These are phyloP conservation scores for Trypanosoma melophagium DNA, from an alignment of 208 protist species.

Conservation along the genomic window DNA sequence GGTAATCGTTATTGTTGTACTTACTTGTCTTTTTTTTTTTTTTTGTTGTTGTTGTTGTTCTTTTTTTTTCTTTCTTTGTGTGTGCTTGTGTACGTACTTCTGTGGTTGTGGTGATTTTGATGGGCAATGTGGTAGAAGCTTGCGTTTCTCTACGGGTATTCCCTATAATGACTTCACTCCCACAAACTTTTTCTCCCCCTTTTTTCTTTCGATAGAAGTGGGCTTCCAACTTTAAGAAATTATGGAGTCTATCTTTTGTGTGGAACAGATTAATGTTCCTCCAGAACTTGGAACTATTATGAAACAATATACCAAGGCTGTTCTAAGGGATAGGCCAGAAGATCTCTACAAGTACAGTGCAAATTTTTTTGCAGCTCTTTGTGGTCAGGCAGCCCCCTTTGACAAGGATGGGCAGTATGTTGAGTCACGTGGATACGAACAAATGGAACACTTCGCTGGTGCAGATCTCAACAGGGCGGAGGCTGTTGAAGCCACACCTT, in stretches of 20 bases:
- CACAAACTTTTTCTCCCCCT: slow-evolving; percentile 28
- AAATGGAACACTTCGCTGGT: slow-evolving; percentile 14
- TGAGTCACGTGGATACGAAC: slow-evolving; percentile 23
- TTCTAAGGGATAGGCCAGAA: slow-evolving; percentile 77
- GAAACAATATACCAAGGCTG: slow-evolving; percentile 92
- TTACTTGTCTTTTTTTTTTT: neutral
- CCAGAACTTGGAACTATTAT: slow-evolving; percentile 89
- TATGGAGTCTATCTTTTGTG: slow-evolving; percentile 90
- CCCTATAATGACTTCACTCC: too few relatives aligned
- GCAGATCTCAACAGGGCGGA: slow-evolving; percentile 20
- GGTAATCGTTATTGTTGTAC: neutral
- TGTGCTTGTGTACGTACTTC: neutral
- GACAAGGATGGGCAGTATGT: slow-evolving; percentile 72
- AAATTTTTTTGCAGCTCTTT: slow-evolving; percentile 91
- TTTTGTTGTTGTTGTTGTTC: neutral
- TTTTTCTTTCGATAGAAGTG: slow-evolving; percentile 4
- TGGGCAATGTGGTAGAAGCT: neutral
- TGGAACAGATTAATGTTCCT: slow-evolving; percentile 88
- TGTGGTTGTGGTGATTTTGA: neutral
- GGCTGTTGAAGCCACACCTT: slow-evolving; percentile 8
- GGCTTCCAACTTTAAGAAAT: slow-evolving; percentile 7
- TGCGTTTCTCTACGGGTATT: neutral
- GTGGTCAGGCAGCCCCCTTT: slow-evolving; percentile 69
- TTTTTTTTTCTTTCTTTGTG: neutral
- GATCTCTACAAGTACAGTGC: slow-evolving; percentile 92